A percentile compares a stretch with the other conserved stretches of the same genome.
Evolutionary conservation across 371 early-diverging fungal genomes (phyloP).

Genomic region (Blakeslea trispora): DNA sequence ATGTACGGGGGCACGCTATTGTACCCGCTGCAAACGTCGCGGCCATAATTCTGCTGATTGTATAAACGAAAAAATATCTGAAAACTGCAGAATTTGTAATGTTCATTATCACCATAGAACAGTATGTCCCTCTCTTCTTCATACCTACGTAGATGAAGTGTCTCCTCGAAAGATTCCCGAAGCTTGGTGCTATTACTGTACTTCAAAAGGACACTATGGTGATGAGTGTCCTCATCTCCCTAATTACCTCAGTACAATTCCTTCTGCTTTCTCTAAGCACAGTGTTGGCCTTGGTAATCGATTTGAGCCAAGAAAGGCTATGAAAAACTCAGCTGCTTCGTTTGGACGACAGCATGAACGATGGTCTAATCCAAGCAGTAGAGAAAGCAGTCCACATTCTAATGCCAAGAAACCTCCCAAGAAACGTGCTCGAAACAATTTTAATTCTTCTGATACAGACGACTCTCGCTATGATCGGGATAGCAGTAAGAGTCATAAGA

Average conservation of each 20-base stretch:
- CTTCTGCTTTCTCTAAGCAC: slow-evolving; percentile 18
- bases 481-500: not conserved
- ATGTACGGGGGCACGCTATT: slow-evolving; percentile 14
- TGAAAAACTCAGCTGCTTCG: slow-evolving; percentile 3
- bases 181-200: slow-evolving; percentile 24
- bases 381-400: slow-evolving; percentile 14
- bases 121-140: slow-evolving; percentile 15
- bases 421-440: not conserved
- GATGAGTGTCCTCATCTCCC: slow-evolving; percentile 24
- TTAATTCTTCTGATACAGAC: not conserved
- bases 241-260: not conserved
- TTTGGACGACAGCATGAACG: not conserved
- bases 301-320: slow-evolving; percentile 8
- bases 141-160: slow-evolving; percentile 9
- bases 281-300: slow-evolving; percentile 5
- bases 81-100: slow-evolving; percentile 8
- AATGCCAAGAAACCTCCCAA: not conserved
- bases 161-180: not conserved
- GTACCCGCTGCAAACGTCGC: slow-evolving; percentile 16
- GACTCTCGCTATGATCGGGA: not conserved
- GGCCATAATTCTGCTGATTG: slow-evolving; percentile 20
- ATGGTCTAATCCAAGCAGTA: slow-evolving; percentile 9
- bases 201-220: slow-evolving; percentile 23
- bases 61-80: not conserved
- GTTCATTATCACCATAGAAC: slow-evolving; percentile 10